Evolutionary conservation across 805 yeast species (phyloP).

Genomic region (Pichia deserticola): DNA sequence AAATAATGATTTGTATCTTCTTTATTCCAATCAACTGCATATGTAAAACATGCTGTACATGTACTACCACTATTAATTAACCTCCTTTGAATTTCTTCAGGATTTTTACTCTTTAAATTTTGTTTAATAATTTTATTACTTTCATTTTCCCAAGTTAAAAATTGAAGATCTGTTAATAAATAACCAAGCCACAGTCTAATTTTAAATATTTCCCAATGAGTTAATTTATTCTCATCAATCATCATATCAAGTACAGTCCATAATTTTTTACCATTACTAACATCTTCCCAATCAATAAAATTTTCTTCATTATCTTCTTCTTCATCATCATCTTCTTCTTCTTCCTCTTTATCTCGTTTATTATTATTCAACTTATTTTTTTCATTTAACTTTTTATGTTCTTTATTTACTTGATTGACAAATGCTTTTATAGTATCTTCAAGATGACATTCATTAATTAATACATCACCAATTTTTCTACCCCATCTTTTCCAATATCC

Average conservation of each 20-base stretch:
- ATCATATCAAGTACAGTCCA: slow-evolving; percentile 11
- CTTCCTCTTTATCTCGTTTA: not conserved
- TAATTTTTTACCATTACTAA: slow-evolving; percentile 4
- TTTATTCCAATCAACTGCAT: slow-evolving; percentile 25
- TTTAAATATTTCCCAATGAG: slow-evolving; percentile 46
- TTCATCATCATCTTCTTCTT: not conserved
- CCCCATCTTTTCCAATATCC: slow-evolving; percentile 84
- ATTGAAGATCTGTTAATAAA: slow-evolving; percentile 58
- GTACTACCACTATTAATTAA: slow-evolving; percentile 30
- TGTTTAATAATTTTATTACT: slow-evolving; percentile 6
- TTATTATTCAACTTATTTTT: no score
- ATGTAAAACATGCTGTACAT: slow-evolving; percentile 28
- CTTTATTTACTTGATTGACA: slow-evolving; percentile 5
- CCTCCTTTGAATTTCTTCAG: not conserved
- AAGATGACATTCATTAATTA: slow-evolving; percentile 2
- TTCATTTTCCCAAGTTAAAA: slow-evolving; percentile 31
- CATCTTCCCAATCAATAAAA: slow-evolving; percentile 12
- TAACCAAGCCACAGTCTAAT: slow-evolving; percentile 58
- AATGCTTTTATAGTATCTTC: not conserved
- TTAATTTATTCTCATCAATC: slow-evolving; percentile 4
- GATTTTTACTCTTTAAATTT: not conserved
- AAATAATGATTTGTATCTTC: slow-evolving; percentile 33
- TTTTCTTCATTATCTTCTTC: not conserved
- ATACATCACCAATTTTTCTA: slow-evolving; percentile 27
- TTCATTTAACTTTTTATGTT: slow-evolving; percentile 3